Percentiles rank a stretch among this genome's conserved stretches.
Evolutionary conservation across 768 basidiomycete genomes (phyloP).

Genomic region (Ramaria sp.): DNA sequence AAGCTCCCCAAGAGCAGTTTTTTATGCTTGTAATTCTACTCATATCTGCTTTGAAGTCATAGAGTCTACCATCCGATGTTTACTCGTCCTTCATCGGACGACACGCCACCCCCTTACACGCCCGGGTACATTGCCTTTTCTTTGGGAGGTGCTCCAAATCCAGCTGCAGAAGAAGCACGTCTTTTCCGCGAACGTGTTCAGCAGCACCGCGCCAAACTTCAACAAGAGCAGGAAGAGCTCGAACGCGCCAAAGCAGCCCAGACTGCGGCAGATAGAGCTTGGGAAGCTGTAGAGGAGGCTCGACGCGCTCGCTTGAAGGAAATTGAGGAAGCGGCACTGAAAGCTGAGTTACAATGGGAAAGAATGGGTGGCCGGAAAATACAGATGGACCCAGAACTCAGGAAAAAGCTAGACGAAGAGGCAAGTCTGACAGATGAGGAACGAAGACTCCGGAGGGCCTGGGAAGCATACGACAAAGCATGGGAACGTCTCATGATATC

Average conservation of each 20-base stretch:
- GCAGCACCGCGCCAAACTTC: background rate
- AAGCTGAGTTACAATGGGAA: slow-evolving; percentile 50
- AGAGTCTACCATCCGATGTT: background rate
- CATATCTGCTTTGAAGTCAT: no score
- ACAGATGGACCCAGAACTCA: slow-evolving; percentile 37
- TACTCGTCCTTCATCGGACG: background rate
- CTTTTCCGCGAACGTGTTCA: background rate
- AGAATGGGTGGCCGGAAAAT: slow-evolving; percentile 44
- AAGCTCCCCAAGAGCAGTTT: background rate
- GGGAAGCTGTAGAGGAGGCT: slow-evolving; percentile 12
- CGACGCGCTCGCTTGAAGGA: slow-evolving; percentile 16
- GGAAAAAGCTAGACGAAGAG: slow-evolving; percentile 36
- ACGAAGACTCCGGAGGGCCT: slow-evolving; percentile 25
- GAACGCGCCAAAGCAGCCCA: background rate
- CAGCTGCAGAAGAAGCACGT: background rate
- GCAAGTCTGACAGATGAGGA: slow-evolving; percentile 35
- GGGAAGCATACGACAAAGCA: slow-evolving; percentile 42
- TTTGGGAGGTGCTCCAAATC: background rate
- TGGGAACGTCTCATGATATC: slow-evolving; percentile 28
- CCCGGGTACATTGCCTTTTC: slow-evolving; percentile 3
- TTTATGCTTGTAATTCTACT: no score
- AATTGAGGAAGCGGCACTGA: slow-evolving; percentile 33
- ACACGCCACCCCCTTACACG: background rate
- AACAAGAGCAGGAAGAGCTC: slow-evolving; percentile 1
- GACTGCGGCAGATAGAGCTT: slow-evolving; percentile 1